Percentiles rank a stretch among this genome's conserved stretches.
Evolutionary conservation across 2,329 filamentous ascomycete genomes (phyloP).

Genomic region (Davidsoniella virescens): DNA sequence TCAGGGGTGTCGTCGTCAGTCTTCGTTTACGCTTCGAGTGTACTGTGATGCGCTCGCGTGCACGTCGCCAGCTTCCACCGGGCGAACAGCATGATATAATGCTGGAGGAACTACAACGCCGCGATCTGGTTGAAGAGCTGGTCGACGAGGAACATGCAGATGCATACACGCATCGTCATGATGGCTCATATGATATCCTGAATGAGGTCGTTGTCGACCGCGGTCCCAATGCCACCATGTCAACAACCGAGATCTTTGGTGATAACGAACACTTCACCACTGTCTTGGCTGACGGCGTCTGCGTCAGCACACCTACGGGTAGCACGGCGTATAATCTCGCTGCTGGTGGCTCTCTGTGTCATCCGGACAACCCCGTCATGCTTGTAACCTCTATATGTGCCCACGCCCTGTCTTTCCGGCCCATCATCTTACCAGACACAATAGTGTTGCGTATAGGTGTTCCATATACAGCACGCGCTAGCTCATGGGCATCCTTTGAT

Average conservation of each 20-base stretch:
- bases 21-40: conserved; percentile 81
- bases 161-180: conserved; percentile 68
- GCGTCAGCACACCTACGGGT: conserved; percentile 85
- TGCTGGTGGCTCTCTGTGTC: conserved; percentile 85
- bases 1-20: conserved; percentile 74
- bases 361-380: conserved; percentile 93
- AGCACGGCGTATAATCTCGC: conserved; percentile 93
- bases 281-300: conserved; percentile 81
- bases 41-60: conserved; percentile 71
- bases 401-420: conserved; percentile 85
- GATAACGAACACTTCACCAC: conserved; percentile 94
- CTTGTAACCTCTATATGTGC: conserved; percentile 88
- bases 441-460: conserved; percentile 86
- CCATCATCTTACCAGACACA: conserved; percentile 92
- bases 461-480: conserved; percentile 80
- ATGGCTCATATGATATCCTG: conserved; percentile 73
- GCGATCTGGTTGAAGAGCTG: conserved; percentile 76
- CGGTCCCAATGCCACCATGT: conserved; percentile 90
- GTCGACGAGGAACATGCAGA: conserved; percentile 71
- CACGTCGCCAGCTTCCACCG: conserved; percentile 16
- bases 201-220: conserved; percentile 96
- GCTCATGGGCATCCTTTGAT: conserved; percentile 96
- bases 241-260: conserved; percentile 77
- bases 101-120: conserved; percentile 23
- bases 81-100: conserved; percentile 20